These are phyloP conservation scores for Dictyostelium discoideum DNA, from an alignment of 78 protist species.

Conservation along the genomic window DNA sequence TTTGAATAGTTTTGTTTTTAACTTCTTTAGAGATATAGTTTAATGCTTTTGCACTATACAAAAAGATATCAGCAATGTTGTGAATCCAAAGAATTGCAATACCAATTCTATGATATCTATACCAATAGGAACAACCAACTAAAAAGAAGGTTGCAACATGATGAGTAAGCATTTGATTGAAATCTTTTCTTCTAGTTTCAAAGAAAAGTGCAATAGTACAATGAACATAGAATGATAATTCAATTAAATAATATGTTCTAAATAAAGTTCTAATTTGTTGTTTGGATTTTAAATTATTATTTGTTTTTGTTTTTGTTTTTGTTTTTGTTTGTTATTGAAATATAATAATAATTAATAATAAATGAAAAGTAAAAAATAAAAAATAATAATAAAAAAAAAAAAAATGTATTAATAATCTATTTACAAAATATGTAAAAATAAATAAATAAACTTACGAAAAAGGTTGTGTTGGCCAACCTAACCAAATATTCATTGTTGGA, in stretches of 20 bases:
- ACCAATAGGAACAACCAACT: constrained; percentile 65
- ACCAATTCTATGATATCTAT: constrained; percentile 78
- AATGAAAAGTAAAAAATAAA: no score
- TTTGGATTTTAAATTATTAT: not conserved
- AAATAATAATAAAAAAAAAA: no score
- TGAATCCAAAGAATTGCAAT: constrained; percentile 56
- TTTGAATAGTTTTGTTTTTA: not conserved
- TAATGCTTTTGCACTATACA: constrained; percentile 61
- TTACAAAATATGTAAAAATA: no score
- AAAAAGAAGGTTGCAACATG: constrained; percentile 74
- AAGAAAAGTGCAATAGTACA: constrained; percentile 69
- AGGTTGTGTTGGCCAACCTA: constrained; percentile 80
- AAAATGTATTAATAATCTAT: not conserved
- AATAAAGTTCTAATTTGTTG: constrained; percentile 30
- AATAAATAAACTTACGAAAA: constrained; percentile 23
- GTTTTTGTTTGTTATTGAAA: no score
- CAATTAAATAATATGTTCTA: constrained; percentile 63
- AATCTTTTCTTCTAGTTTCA: constrained; percentile 76
- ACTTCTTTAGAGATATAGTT: constrained; percentile 52
- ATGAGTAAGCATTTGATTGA: constrained; percentile 75
- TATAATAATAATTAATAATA: no score
- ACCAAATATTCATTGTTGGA: constrained; percentile 78
- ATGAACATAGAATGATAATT: constrained; percentile 64
- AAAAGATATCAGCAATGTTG: constrained; percentile 60
- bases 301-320: not conserved